phyloP scores from a whole-genome alignment of 768 basidiomycete genomes.

The Kondoa subrosea region DNA sequence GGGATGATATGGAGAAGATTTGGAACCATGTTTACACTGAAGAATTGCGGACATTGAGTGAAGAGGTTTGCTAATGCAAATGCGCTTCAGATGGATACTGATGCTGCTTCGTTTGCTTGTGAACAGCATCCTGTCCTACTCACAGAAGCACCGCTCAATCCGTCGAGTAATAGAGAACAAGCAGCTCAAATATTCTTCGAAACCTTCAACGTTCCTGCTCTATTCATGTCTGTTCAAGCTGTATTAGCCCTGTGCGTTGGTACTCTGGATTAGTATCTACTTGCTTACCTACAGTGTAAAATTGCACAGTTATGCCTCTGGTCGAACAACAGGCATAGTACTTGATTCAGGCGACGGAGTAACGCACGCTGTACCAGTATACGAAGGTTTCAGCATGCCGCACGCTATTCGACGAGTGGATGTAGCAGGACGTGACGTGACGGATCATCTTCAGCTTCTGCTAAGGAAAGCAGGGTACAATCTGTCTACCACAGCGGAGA shows the following conservation, averaged over 20 bases:
- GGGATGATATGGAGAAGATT: conserved; percentile 99
- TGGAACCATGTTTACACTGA: conserved; percentile 97
- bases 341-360: conserved; percentile 98
- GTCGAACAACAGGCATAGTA: conserved; percentile 96
- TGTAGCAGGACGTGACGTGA: conserved; percentile 91
- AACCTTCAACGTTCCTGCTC: conserved; percentile 95
- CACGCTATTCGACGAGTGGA: conserved; percentile 93
- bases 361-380: conserved; percentile 95
- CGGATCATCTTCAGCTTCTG: conserved; percentile 83
- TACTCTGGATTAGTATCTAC: neutral
- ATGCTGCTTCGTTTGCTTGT: neutral
- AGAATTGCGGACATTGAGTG: conserved; percentile 82
- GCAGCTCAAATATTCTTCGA: conserved; percentile 99
- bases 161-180: conserved; percentile 83
- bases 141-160: conserved; percentile 94
- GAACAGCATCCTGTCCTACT: conserved; percentile 83
- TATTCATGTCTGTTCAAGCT: conserved; percentile 92
- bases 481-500: conserved; percentile 89
- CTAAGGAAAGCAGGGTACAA: conserved; percentile 88
- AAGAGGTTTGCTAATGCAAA: conserved; percentile 51
- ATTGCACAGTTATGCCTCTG: conserved; percentile 71
- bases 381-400: conserved; percentile 98
- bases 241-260: conserved; percentile 72
- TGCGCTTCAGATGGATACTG: neutral
- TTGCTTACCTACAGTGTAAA: neutral